phyloP scores from a whole-genome alignment of 371 early-diverging fungal species.

The Mortierella sp. region DNA sequence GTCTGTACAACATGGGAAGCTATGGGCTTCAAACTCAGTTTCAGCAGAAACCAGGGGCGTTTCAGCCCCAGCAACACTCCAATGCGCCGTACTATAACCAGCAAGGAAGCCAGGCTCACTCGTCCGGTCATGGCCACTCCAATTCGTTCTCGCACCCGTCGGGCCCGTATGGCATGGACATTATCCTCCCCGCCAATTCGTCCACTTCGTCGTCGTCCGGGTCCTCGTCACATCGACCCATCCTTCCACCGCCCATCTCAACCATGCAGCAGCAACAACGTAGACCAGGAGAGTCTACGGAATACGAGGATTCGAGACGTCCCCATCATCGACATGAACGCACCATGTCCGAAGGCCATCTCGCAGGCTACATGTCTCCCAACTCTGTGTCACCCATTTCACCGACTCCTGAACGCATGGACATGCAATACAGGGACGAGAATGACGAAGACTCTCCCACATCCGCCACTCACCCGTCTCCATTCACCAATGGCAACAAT shows the following conservation, averaged over 20 bases:
- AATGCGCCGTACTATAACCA: slow-evolving; percentile 16
- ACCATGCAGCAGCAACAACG: slow-evolving; percentile 21
- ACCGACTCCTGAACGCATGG: slow-evolving; percentile 35
- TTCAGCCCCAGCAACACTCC: slow-evolving; percentile 28
- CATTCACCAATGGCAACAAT: slow-evolving; percentile 18
- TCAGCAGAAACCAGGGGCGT: slow-evolving; percentile 32
- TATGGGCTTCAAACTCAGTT: slow-evolving; percentile 38
- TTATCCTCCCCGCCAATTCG: slow-evolving; percentile 32
- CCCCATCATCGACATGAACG: slow-evolving; percentile 33
- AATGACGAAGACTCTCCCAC: slow-evolving; percentile 43
- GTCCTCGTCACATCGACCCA: slow-evolving; percentile 23
- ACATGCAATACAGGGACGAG: slow-evolving; percentile 34
- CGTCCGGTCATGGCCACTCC: slow-evolving; percentile 20
- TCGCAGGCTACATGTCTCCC: slow-evolving; percentile 37
- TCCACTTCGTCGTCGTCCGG: slow-evolving; percentile 1
- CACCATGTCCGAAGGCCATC: slow-evolving; percentile 48
- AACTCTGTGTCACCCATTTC: slow-evolving; percentile 40
- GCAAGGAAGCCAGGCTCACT: slow-evolving; percentile 7
- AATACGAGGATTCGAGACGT: slow-evolving; percentile 32
- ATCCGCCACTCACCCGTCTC: slow-evolving; percentile 21
- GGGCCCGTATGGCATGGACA: slow-evolving; percentile 44
- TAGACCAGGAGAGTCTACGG: slow-evolving; percentile 19
- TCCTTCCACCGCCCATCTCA: slow-evolving; percentile 44
- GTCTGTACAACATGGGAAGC: slow-evolving; percentile 42
- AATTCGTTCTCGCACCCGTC: slow-evolving; percentile 17